A percentile compares a stretch with the other conserved stretches of the same genome.
phyloP scores from a whole-genome alignment of 2,329 filamentous ascomycete species.

The Colletotrichum simmondsii region DNA sequence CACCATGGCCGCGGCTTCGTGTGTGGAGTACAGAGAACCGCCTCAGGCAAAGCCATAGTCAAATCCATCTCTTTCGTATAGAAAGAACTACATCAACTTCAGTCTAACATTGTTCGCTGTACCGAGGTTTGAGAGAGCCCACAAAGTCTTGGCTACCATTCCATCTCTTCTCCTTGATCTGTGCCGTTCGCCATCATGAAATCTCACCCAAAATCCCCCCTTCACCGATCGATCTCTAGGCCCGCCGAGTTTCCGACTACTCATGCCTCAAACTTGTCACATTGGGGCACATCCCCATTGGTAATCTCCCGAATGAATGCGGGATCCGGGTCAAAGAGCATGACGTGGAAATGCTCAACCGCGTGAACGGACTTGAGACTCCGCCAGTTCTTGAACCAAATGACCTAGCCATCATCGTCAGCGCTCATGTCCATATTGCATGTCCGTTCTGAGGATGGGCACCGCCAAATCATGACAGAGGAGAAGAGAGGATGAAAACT shows the following conservation, averaged over 20 bases:
- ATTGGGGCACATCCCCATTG: slow-evolving; percentile 76
- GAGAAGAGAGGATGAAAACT: neutral
- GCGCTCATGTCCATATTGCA: neutral
- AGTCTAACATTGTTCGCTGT: neutral
- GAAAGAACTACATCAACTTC: neutral
- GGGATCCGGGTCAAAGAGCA: slow-evolving; percentile 82
- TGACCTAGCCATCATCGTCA: slow-evolving; percentile 36
- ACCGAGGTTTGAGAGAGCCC: neutral
- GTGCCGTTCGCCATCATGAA: neutral
- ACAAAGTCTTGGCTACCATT: neutral
- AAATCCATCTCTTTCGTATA: neutral
- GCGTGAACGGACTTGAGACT: slow-evolving; percentile 85
- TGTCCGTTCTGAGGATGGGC: neutral
- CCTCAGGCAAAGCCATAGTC: neutral
- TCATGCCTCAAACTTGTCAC: slow-evolving; percentile 49
- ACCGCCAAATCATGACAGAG: neutral
- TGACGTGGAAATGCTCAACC: slow-evolving; percentile 94
- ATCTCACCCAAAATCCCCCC: neutral
- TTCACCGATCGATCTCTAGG: neutral
- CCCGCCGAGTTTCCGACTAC: neutral
- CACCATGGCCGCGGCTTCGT: slow-evolving; percentile 76
- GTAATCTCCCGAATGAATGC: slow-evolving; percentile 78
- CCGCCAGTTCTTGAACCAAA: slow-evolving; percentile 93
- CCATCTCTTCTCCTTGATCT: neutral
- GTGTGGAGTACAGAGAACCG: slow-evolving; percentile 62